A percentile compares a stretch with the other conserved stretches of the same genome.
These are phyloP conservation scores for Hygrophorus russula DNA, from an alignment of 768 basidiomycete species.

Conservation along the genomic window DNA sequence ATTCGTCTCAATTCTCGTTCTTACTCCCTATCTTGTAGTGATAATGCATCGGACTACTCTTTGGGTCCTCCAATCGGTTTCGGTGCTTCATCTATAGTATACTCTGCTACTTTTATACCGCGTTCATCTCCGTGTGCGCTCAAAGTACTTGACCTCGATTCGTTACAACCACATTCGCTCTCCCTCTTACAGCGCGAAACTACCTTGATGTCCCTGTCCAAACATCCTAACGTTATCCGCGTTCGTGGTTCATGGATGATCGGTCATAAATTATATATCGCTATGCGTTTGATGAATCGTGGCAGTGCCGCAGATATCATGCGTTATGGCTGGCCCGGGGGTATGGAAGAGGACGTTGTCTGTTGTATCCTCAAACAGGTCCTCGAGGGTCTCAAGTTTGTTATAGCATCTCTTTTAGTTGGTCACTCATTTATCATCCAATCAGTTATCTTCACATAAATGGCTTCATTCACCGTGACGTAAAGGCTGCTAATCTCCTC, in stretches of 20 bases:
- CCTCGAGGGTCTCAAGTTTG: constrained; percentile 77
- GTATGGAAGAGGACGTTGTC: constrained; percentile 84
- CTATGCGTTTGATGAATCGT: constrained; percentile 81
- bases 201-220: constrained; percentile 83
- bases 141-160: constrained; percentile 84
- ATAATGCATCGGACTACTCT: constrained; percentile 59
- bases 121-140: constrained; percentile 49
- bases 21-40: constrained; percentile 35
- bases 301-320: constrained; percentile 82
- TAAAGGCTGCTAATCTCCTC: constrained; percentile 91
- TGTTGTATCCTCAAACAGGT: constrained; percentile 80
- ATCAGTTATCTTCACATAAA: constrained; percentile 77
- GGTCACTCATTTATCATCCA: constrained; percentile 2
- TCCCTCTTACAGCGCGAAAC: constrained; percentile 74
- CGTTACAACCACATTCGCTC: constrained; percentile 60
- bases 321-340: constrained; percentile 77
- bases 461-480: constrained; percentile 85
- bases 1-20: constrained; percentile 1
- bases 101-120: constrained; percentile 58
- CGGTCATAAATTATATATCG: constrained; percentile 77
- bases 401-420: constrained; percentile 8
- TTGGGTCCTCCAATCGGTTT: constrained; percentile 76
- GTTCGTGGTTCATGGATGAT: constrained; percentile 86
- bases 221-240: constrained; percentile 88
- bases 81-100: constrained; percentile 88